Conservation (phyloP, 768 basidiomycete species). For the Tylopilus subfusipes region DNA sequence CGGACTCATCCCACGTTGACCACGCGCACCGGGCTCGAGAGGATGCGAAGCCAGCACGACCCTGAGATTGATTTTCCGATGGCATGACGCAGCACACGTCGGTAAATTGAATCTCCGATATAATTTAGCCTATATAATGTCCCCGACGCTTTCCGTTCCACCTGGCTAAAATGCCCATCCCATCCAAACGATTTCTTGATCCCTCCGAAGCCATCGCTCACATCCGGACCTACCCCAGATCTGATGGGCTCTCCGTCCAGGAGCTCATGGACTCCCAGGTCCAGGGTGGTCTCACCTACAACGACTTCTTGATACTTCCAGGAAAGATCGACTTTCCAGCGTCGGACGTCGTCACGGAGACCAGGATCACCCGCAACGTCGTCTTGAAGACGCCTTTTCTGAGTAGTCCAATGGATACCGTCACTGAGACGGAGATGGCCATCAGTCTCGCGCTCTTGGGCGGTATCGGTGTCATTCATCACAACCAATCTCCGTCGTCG, state of each 20-base stretch:
- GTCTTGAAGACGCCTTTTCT: constrained; percentile 92
- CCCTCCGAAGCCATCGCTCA: constrained; percentile 70
- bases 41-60: too few species aligned
- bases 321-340: constrained; percentile 95
- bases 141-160: not conserved
- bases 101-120: constrained; percentile 6
- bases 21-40: too few species aligned
- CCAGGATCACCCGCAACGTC: constrained; percentile 86
- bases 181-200: constrained; percentile 48
- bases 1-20: too few species aligned
- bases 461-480: constrained; percentile 97
- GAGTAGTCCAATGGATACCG: constrained; percentile 99
- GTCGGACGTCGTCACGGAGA: constrained; percentile 75
- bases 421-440: constrained; percentile 93
- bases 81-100: too few species aligned
- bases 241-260: constrained; percentile 79
- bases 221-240: constrained; percentile 63
- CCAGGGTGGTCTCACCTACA: constrained; percentile 95
- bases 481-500: constrained; percentile 79
- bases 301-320: constrained; percentile 92
- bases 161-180: constrained; percentile 34
- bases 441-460: constrained; percentile 93
- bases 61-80: too few species aligned
- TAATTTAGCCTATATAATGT: constrained; percentile 5
- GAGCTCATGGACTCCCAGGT: constrained; percentile 86